These are phyloP conservation scores for Moricandia moricandioides DNA, from an alignment of 345 rosid genomes.

Conservation along the genomic window DNA sequence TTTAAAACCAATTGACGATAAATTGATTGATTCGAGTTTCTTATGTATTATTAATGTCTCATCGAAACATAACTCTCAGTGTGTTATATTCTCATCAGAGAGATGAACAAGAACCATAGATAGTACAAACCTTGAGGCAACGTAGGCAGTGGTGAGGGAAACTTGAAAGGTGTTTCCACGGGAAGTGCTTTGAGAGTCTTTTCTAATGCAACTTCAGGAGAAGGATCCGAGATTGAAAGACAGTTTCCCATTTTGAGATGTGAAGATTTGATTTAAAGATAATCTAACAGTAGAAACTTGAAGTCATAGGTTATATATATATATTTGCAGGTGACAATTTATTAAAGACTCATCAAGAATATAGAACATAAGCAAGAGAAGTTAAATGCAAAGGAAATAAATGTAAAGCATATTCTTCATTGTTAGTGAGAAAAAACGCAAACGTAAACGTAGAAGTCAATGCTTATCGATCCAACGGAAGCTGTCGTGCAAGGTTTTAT, in stretches of 20 bases:
- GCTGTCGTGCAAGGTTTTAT: slow-evolving; percentile 35
- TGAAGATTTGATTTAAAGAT: slow-evolving; percentile 11
- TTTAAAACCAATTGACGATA: no score
- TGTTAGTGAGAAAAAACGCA: slow-evolving; percentile 15
- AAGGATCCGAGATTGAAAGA: background rate
- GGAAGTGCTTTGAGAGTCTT: slow-evolving; percentile 44
- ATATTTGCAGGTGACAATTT: background rate
- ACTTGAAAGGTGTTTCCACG: slow-evolving; percentile 50
- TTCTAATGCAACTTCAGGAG: slow-evolving; percentile 28
- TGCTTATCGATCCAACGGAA: background rate
- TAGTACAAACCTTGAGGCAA: slow-evolving; percentile 46
- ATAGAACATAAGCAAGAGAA: slow-evolving; percentile 8
- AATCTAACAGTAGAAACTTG: slow-evolving; percentile 7
- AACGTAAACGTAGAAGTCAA: slow-evolving; percentile 39
- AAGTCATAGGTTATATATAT: slow-evolving; percentile 21
- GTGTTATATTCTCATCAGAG: background rate
- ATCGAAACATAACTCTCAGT: background rate
- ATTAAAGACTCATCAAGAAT: slow-evolving; percentile 3
- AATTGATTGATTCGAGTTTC: background rate
- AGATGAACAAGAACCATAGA: background rate
- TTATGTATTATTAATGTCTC: background rate
- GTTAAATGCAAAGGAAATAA: slow-evolving; percentile 23
- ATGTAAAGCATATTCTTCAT: slow-evolving; percentile 31
- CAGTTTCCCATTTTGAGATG: slow-evolving; percentile 41
- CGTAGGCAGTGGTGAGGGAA: slow-evolving; percentile 60